These are phyloP conservation scores for Cudoniella acicularis DNA, from an alignment of 495 filamentous ascomycete genomes.

Conservation along the genomic window DNA sequence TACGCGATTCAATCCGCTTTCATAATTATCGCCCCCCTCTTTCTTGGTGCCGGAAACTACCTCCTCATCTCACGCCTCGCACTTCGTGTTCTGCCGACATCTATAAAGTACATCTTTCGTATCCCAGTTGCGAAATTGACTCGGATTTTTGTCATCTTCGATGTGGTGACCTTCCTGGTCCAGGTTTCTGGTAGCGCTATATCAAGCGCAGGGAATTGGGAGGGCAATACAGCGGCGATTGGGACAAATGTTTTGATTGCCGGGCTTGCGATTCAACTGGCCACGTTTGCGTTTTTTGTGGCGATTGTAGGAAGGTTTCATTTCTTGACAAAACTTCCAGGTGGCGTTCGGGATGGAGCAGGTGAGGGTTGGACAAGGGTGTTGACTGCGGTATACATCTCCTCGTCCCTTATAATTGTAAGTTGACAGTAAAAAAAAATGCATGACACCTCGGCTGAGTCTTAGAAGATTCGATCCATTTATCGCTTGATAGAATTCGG, in stretches of 20 bases:
- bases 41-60: conserved; percentile 33
- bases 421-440: neutral
- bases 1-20: conserved; percentile 30
- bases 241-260: conserved; percentile 29
- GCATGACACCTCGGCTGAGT: neutral
- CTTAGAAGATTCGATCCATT: conserved; percentile 28
- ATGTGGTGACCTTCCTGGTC: conserved; percentile 32
- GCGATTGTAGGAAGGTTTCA: conserved; percentile 26
- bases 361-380: conserved; percentile 26
- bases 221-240: conserved; percentile 14
- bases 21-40: conserved; percentile 32
- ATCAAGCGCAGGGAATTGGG: conserved; percentile 31
- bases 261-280: conserved; percentile 29
- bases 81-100: conserved; percentile 5
- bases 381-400: conserved; percentile 27
- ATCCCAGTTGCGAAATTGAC: conserved; percentile 27
- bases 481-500: conserved; percentile 38
- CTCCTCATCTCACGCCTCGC: conserved; percentile 32
- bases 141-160: conserved; percentile 31
- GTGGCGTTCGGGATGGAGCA: neutral
- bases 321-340: neutral
- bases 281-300: conserved; percentile 29
- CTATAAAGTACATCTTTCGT: conserved; percentile 13
- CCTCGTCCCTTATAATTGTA: conserved; percentile 29
- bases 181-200: conserved; percentile 34